Evolutionary conservation across 2,329 filamentous ascomycete genomes (phyloP).

Genomic region (Ophiostoma pallidulum): DNA sequence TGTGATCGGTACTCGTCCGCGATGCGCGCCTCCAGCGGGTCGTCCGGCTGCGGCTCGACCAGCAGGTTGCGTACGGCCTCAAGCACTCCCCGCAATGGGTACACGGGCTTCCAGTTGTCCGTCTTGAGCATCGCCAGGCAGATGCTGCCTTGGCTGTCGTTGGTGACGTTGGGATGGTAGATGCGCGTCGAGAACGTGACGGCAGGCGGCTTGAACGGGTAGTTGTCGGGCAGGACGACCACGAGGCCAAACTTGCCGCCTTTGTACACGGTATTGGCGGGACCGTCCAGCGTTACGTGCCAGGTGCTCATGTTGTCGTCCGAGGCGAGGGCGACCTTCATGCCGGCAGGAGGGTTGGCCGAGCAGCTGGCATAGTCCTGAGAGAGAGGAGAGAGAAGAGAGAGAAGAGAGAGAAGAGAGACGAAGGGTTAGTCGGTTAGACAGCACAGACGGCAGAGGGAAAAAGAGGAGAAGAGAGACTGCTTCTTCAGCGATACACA

Average conservation of each 20-base stretch:
- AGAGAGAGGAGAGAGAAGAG: not conserved
- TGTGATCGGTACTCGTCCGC: constrained; percentile 74
- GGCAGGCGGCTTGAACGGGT: constrained; percentile 81
- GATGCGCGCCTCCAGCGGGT: constrained; percentile 78
- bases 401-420: not conserved
- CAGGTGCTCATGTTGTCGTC: constrained; percentile 43
- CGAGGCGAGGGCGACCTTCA: constrained; percentile 36
- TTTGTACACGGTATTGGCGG: constrained; percentile 38
- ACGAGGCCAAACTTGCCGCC: constrained; percentile 66
- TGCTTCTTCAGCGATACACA: not conserved
- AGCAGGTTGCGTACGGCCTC: constrained; percentile 67
- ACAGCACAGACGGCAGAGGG: no score
- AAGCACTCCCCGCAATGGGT: constrained; percentile 65
- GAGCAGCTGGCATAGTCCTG: constrained; percentile 48
- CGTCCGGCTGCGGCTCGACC: constrained; percentile 74
- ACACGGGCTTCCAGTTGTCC: constrained; percentile 87
- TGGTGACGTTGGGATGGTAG: constrained; percentile 91
- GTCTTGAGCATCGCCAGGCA: constrained; percentile 75
- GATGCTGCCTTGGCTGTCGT: constrained; percentile 76
- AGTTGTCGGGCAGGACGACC: constrained; percentile 65
- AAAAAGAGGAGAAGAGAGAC: not conserved
- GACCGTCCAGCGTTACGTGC: constrained; percentile 40
- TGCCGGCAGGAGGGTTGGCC: constrained; percentile 36
- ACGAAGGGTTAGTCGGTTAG: not conserved
- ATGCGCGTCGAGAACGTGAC: constrained; percentile 80